Percentiles rank a stretch among this genome's conserved stretches.
These are phyloP conservation scores for Elaphomyces granulatus DNA, from an alignment of 495 filamentous ascomycete species.

Conservation along the genomic window DNA sequence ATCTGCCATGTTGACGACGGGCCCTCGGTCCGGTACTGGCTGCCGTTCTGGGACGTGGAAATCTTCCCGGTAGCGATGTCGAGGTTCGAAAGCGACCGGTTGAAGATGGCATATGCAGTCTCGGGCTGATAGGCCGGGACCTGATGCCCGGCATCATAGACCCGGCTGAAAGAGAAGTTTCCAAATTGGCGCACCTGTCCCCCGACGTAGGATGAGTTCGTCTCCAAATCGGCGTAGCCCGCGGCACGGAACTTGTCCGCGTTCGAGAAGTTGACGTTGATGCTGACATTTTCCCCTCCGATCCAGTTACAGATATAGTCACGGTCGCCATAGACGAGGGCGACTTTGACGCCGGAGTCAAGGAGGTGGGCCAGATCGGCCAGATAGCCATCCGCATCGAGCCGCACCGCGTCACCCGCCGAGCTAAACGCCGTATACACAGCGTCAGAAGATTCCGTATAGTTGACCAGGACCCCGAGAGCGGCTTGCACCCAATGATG, in stretches of 20 bases:
- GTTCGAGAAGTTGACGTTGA: constrained; percentile 26
- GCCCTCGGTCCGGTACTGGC: constrained; percentile 34
- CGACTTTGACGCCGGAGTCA: constrained; percentile 46
- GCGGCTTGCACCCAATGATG: constrained; percentile 45
- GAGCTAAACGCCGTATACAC: constrained; percentile 38
- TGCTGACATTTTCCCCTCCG: constrained; percentile 30
- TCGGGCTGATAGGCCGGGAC: constrained; percentile 45
- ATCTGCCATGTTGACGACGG: constrained; percentile 37
- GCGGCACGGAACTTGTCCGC: constrained; percentile 30
- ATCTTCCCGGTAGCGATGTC: constrained; percentile 44
- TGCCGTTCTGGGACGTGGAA: constrained; percentile 18
- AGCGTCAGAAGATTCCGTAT: constrained; percentile 34
- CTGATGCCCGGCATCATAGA: constrained; percentile 48
- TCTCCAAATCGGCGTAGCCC: constrained; percentile 36
- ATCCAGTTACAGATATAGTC: constrained; percentile 46
- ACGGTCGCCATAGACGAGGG: constrained; percentile 51
- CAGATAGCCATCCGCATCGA: constrained; percentile 34
- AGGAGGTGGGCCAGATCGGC: constrained; percentile 39
- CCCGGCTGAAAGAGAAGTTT: constrained; percentile 43
- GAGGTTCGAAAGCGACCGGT: constrained; percentile 35
- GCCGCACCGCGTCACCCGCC: constrained; percentile 32
- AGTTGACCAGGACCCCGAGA: constrained; percentile 54
- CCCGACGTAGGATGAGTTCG: constrained; percentile 30
- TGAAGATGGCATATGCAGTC: constrained; percentile 40
- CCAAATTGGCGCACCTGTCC: constrained; percentile 44